Evolutionary conservation across 1,284 basidiomycete species (phyloP).

Genomic region (Tilletia indica): DNA sequence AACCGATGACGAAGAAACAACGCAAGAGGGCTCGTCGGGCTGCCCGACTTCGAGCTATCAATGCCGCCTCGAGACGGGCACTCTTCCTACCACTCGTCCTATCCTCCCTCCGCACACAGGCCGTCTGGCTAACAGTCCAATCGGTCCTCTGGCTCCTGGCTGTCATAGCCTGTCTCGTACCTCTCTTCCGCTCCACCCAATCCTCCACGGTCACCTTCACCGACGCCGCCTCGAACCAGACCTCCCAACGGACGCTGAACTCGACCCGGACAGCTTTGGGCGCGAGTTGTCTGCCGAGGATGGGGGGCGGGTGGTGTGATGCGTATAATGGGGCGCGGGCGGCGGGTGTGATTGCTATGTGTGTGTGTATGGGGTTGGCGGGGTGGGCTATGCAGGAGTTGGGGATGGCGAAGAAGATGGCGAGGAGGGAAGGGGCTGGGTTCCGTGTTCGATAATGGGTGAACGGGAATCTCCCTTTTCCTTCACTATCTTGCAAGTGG

Average conservation of each 20-base stretch:
- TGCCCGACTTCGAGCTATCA: neutral
- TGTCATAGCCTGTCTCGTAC: neutral
- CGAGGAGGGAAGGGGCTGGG: neutral
- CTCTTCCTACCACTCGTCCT: neutral
- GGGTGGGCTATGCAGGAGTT: neutral
- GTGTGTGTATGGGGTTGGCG: neutral
- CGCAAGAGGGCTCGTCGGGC: neutral
- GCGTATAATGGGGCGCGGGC: slow-evolving; percentile 16
- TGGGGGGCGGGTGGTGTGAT: slow-evolving; percentile 10
- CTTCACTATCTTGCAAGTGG: neutral
- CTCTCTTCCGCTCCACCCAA: neutral
- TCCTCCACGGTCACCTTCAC: neutral
- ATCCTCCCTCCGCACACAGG: neutral
- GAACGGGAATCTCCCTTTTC: too few relatives aligned
- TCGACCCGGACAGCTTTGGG: neutral
- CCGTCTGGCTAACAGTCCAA: slow-evolving; percentile 9
- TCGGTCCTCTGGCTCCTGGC: slow-evolving; percentile 10
- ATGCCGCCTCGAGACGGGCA: neutral
- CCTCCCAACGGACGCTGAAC: neutral
- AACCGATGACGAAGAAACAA: slow-evolving; percentile 4
- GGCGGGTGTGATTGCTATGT: neutral
- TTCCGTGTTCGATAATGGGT: neutral
- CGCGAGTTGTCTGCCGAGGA: neutral
- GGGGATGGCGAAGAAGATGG: slow-evolving; percentile 7
- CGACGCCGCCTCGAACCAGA: neutral